These are phyloP conservation scores for Allodekkera sacchari DNA, from an alignment of 805 yeast species.

Conservation along the genomic window DNA sequence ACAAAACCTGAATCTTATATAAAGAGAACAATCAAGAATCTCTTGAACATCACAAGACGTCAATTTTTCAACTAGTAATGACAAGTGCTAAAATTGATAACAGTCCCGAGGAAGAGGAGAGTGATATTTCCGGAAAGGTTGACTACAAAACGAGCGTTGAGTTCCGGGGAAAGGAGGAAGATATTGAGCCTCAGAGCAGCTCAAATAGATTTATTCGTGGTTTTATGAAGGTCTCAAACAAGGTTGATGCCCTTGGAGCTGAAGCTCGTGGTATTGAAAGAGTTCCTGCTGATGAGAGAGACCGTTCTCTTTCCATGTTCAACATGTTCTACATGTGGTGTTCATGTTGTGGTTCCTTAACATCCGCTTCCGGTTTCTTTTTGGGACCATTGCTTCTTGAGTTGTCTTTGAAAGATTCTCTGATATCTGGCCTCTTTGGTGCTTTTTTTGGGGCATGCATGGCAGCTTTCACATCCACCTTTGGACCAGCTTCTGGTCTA, in stretches of 20 bases:
- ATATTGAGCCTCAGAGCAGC: too few relatives aligned
- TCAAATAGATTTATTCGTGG: background rate
- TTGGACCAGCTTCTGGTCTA: constrained; percentile 81
- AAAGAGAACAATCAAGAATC: too few relatives aligned
- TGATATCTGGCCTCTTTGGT: constrained; percentile 53
- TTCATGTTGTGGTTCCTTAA: constrained; percentile 69
- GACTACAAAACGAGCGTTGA: too few relatives aligned
- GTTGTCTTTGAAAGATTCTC: constrained; percentile 49
- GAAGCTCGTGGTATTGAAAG: constrained; percentile 71
- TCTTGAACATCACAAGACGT: too few relatives aligned
- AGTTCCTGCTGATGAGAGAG: constrained; percentile 45
- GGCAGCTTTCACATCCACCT: constrained; percentile 67
- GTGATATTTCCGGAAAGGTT: too few relatives aligned
- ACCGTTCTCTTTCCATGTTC: constrained; percentile 1
- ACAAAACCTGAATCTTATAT: too few relatives aligned
- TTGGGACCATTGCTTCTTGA: constrained; percentile 58
- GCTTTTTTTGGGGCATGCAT: constrained; percentile 54
- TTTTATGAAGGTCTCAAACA: constrained; percentile 1
- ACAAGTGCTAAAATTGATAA: too few relatives aligned
- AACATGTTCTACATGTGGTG: constrained; percentile 49
- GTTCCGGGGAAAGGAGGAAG: too few relatives aligned
- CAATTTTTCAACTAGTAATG: too few relatives aligned
- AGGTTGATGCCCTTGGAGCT: constrained; percentile 41
- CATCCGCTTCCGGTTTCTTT: constrained; percentile 69
- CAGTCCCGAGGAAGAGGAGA: too few relatives aligned